A percentile compares a stretch with the other conserved stretches of the same genome.
These are phyloP conservation scores for Curvularia verruculosa DNA, from an alignment of 2,329 filamentous ascomycete species.

Conservation along the genomic window DNA sequence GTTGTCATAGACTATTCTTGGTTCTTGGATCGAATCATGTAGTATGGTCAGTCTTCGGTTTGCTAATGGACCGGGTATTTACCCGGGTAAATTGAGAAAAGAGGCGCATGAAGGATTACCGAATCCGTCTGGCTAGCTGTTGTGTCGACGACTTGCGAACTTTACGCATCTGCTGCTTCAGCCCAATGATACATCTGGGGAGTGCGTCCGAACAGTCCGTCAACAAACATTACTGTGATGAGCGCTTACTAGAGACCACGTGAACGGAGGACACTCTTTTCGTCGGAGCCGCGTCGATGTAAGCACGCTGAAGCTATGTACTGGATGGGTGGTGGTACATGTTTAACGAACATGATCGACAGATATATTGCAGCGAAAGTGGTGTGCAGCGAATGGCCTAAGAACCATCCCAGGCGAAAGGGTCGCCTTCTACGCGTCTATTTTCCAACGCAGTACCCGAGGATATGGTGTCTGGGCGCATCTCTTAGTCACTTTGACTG, in stretches of 20 bases:
- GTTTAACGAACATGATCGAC: neutral
- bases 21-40: neutral
- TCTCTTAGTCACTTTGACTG: neutral
- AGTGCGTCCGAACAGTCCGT: neutral
- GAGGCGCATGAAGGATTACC: neutral
- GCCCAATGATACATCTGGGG: neutral
- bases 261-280: neutral
- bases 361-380: neutral
- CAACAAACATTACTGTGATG: neutral
- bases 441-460: neutral
- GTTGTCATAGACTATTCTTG: neutral
- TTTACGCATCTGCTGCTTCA: neutral
- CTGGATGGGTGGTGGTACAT: neutral
- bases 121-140: neutral
- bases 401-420: neutral
- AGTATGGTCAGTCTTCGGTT: neutral
- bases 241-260: neutral
- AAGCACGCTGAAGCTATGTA: neutral
- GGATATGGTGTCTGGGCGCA: slow-evolving; percentile 2
- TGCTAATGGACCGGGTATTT: neutral
- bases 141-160: neutral
- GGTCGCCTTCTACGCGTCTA: neutral
- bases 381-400: neutral
- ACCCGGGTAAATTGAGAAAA: neutral
- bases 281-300: neutral